A percentile compares a stretch with the other conserved stretches of the same genome.
Conservation (phyloP, 306 rosid species). For the Cucumis melo region DNA sequence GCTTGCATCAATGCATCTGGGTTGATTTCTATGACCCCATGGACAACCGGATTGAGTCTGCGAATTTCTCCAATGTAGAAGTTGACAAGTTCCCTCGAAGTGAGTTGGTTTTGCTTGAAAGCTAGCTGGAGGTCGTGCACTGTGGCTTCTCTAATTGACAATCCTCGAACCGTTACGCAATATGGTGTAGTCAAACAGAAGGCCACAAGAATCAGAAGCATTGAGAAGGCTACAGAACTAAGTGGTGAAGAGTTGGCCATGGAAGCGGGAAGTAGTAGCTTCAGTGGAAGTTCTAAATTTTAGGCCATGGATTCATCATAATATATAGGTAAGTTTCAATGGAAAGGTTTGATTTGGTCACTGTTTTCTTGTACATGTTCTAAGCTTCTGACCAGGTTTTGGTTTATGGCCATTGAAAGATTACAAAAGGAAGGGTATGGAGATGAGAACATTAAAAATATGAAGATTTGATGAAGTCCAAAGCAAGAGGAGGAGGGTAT, state of each 20-base stretch:
- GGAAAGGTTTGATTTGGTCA: neutral
- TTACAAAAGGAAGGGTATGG: neutral
- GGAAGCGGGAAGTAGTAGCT: neutral
- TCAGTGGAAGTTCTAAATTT: neutral
- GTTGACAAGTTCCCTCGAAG: constrained; percentile 27
- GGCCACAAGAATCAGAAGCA: constrained; percentile 17
- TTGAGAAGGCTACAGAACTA: neutral
- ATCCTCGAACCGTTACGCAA: neutral
- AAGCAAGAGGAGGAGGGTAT: neutral
- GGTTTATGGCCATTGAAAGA: neutral
- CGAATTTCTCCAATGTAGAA: constrained; percentile 26
- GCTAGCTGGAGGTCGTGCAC: constrained; percentile 34
- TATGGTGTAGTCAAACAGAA: neutral
- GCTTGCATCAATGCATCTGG: constrained; percentile 33
- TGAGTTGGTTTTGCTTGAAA: constrained; percentile 21
- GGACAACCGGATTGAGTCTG: constrained; percentile 24
- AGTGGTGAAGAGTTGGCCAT: constrained; percentile 15
- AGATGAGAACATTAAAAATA: neutral
- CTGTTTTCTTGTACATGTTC: constrained; percentile 1
- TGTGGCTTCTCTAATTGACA: constrained; percentile 27
- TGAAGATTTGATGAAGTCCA: neutral
- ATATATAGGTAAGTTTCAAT: neutral
- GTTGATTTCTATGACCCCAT: constrained; percentile 40
- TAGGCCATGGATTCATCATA: neutral
- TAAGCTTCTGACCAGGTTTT: neutral